Evolutionary conservation across 345 rosid species (phyloP).

Genomic region (Dipteronia sinensis): DNA sequence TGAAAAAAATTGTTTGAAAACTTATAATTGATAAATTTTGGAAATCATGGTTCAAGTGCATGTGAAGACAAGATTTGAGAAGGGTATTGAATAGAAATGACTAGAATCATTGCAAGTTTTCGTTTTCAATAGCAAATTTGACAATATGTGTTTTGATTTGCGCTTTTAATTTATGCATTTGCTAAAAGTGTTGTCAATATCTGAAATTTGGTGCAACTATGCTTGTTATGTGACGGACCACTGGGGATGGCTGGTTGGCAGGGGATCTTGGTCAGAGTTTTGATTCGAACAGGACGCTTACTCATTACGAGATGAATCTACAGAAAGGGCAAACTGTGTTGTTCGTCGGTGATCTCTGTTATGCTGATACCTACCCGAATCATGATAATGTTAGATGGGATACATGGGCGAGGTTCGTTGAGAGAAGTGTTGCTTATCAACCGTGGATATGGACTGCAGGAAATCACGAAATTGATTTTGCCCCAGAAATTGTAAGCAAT

Average conservation of each 20-base stretch:
- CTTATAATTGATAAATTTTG: background rate
- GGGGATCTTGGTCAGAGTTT: slow-evolving; percentile 94
- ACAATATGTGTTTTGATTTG: no score
- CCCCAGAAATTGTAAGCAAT: slow-evolving; percentile 59
- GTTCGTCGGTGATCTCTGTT: slow-evolving; percentile 85
- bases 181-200: background rate
- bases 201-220: background rate
- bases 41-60: background rate
- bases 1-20: background rate
- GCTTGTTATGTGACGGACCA: background rate
- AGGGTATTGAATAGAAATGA: no score
- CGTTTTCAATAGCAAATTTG: background rate
- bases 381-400: slow-evolving; percentile 89
- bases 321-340: slow-evolving; percentile 65
- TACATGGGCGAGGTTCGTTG: slow-evolving; percentile 86
- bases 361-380: slow-evolving; percentile 72
- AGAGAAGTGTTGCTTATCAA: slow-evolving; percentile 85
- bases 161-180: background rate
- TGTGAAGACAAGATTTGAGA: no score
- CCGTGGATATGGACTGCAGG: slow-evolving; percentile 98
- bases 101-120: no score
- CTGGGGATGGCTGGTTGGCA: slow-evolving; percentile 32
- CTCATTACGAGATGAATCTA: slow-evolving; percentile 76
- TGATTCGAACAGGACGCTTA: slow-evolving; percentile 80
- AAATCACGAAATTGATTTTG: slow-evolving; percentile 88